These are phyloP conservation scores for Zygosaccharomyces rouxii DNA, from an alignment of 805 yeast genomes.

Conservation along the genomic window DNA sequence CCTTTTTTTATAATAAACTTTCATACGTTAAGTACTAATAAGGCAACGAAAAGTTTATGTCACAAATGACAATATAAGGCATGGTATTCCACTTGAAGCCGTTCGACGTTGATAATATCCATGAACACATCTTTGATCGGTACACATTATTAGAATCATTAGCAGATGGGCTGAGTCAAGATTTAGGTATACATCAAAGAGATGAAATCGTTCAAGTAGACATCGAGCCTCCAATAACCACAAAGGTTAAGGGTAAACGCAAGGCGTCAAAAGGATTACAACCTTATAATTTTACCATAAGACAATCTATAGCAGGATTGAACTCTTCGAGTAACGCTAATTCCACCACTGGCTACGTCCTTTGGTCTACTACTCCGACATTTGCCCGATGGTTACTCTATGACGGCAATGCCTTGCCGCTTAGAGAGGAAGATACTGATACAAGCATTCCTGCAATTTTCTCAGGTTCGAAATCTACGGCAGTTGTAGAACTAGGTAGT, in stretches of 20 bases:
- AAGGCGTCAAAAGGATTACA: slow-evolving; percentile 5
- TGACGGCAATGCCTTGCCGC: slow-evolving; percentile 15
- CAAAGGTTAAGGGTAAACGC: not conserved
- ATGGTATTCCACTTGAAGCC: slow-evolving; percentile 14
- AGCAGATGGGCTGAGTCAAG: slow-evolving; percentile 26
- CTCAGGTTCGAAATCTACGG: slow-evolving; percentile 5
- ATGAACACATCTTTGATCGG: slow-evolving; percentile 34
- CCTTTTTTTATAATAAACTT: not conserved
- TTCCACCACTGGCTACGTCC: slow-evolving; percentile 37
- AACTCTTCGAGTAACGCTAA: slow-evolving; percentile 32
- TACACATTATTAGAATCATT: slow-evolving; percentile 25
- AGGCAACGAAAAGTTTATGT: not conserved
- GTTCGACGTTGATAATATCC: slow-evolving; percentile 22
- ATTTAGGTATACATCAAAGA: slow-evolving; percentile 31
- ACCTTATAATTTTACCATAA: slow-evolving; percentile 22
- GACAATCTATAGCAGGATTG: slow-evolving; percentile 30
- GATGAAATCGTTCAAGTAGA: slow-evolving; percentile 16
- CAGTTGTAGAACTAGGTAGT: slow-evolving; percentile 32
- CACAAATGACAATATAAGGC: not conserved
- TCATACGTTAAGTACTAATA: not conserved
- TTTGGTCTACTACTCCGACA: slow-evolving; percentile 35
- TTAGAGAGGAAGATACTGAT: slow-evolving; percentile 19
- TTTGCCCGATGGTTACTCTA: slow-evolving; percentile 35
- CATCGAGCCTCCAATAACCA: slow-evolving; percentile 21
- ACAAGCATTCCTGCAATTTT: slow-evolving; percentile 3